Conservation (phyloP, 2,329 filamentous ascomycete genomes). For the Diaporthe amygdali region DNA sequence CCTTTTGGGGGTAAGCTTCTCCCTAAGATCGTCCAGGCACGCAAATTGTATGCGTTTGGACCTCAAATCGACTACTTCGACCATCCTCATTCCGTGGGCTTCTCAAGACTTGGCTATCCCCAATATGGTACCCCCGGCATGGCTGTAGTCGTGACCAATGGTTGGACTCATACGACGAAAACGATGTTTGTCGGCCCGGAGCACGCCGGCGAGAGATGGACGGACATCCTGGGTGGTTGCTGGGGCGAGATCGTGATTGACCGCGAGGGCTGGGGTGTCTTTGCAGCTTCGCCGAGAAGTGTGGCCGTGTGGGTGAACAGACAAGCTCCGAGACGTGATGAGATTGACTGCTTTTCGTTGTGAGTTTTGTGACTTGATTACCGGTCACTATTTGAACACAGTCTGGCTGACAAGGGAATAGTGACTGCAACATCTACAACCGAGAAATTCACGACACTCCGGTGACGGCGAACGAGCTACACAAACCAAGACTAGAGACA, state of each 20-base stretch:
- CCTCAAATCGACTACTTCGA: conserved; percentile 68
- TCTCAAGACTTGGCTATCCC: conserved; percentile 50
- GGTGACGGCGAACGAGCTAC: conserved; percentile 16
- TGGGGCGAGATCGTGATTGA: conserved; percentile 63
- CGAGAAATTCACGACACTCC: background rate
- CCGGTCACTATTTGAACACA: background rate
- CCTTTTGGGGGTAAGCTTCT: conserved; percentile 58
- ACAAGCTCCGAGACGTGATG: conserved; percentile 16
- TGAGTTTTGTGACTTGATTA: background rate
- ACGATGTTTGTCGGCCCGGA: conserved; percentile 65
- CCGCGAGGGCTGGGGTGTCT: conserved; percentile 61
- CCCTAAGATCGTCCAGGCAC: conserved; percentile 63
- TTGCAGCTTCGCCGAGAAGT: conserved; percentile 58
- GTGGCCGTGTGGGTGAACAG: conserved; percentile 66
- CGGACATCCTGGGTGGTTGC: conserved; percentile 63
- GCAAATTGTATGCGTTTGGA: conserved; percentile 72
- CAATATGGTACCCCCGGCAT: conserved; percentile 56
- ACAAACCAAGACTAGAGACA: conserved; percentile 13
- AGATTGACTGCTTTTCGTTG: conserved; percentile 15
- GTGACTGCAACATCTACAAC: conserved; percentile 20
- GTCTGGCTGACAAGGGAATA: background rate
- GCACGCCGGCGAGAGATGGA: conserved; percentile 67
- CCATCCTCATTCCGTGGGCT: conserved; percentile 63
- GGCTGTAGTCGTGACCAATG: conserved; percentile 63
- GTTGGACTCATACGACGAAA: conserved; percentile 50